Evolutionary conservation across 768 basidiomycete genomes (phyloP).

Genomic region (Saitozyma sp.): DNA sequence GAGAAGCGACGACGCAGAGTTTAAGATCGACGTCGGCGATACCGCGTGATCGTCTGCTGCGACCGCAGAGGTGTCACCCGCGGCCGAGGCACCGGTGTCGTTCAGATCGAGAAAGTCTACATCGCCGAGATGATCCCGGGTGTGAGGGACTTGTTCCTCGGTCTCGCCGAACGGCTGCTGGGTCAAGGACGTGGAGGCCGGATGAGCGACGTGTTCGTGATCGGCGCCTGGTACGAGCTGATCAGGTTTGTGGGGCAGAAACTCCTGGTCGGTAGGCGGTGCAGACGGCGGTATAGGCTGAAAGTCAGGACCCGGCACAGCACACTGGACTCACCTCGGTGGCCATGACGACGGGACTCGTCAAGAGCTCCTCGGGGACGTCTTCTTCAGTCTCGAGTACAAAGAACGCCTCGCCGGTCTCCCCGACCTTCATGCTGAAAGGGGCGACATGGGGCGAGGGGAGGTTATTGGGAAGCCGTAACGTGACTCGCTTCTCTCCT

Average conservation of each 20-base stretch:
- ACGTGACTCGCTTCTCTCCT: conserved; percentile 90
- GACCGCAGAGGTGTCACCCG: no score
- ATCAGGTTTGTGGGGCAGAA: no score
- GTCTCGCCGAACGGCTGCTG: conserved; percentile 48
- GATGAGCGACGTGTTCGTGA: no score
- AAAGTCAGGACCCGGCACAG: no score
- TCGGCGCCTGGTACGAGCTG: no score
- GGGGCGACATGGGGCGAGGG: conserved; percentile 61
- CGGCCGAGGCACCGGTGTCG: conserved; percentile 49
- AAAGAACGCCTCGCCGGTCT: conserved; percentile 98
- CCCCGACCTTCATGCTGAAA: conserved; percentile 97
- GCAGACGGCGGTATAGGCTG: no score
- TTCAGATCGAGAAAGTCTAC: conserved; percentile 83
- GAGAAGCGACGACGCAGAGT: conserved; percentile 42
- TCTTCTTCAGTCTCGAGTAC: conserved; percentile 96
- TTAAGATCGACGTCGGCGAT: not conserved
- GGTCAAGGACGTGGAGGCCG: conserved; percentile 16
- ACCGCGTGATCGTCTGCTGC: not conserved
- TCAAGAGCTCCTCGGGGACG: conserved; percentile 87
- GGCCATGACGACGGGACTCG: conserved; percentile 73
- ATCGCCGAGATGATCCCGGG: conserved; percentile 18
- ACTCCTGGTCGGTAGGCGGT: no score
- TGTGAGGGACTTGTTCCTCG: conserved; percentile 21
- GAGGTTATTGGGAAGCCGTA: conserved; percentile 65
- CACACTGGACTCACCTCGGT: conserved; percentile 34